Evolutionary conservation across 441 rosid species (phyloP), one percentile per base, ranked within the genome.

Genomic region (Cnidoscolus chayamansa): DNA sequence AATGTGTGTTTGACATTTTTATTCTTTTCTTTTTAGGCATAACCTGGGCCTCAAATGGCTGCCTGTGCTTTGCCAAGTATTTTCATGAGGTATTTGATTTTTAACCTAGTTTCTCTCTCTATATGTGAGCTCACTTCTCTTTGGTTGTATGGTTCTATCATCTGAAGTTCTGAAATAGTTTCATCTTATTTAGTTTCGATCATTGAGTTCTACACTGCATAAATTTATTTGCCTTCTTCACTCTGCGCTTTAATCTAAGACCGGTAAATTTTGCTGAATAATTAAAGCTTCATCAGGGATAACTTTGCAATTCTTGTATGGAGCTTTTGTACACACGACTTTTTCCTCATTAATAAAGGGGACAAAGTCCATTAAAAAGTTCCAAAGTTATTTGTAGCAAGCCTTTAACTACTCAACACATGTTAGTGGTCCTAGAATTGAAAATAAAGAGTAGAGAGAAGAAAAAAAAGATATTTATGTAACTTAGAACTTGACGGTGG

Each of bases 21-120:
- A 20, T 60, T 17, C 8, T 60, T 50, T 25, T 50, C 7, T 16
- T 67, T 67, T 60, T 15, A 68, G 77, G 72, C 19, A 6, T 37
- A 20, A 67, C 19, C 61, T 47, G 56, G 57, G 67, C 72, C 25
- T 9, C 11, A 0, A 56, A 45, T 15, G 56, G 30, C 54, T 54
- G 50, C 51, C 57, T 63, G 45, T 43, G 57, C 17, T 2, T 9
- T 10, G 32, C 12, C 6, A 7, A 57, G 67, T 11, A 31, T 71
- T 32, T 50, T 13, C 57, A 10, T 30, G 55, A 56, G 76, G 70
- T 72, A 65, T 15, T 31, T 54, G 5, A 20, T 25, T 25, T 25
- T 25, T 25, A 25, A 15, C 9, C 51, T 72, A 35, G 61, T 7
- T 30, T 6, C 40, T 37, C 11, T 40, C 20, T 19, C 16, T 47